Conservation (phyloP, 495 filamentous ascomycete genomes). For the Lasiosphaeria ovina region DNA sequence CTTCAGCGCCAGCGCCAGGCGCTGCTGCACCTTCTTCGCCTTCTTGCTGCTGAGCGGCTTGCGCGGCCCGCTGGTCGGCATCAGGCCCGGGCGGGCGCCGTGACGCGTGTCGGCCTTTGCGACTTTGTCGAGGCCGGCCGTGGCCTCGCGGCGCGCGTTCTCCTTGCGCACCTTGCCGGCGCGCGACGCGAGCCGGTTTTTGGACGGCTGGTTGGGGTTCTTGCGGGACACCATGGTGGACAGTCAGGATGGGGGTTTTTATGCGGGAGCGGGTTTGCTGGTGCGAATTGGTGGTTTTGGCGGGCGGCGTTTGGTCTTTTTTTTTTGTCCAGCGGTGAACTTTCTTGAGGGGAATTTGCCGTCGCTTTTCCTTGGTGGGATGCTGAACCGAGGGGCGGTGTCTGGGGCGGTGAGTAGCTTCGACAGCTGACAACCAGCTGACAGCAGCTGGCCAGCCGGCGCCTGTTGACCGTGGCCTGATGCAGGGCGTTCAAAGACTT, state of each 20-base stretch:
- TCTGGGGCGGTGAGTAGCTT: neutral
- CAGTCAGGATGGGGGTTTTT: neutral
- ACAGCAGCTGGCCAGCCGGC: too few species aligned
- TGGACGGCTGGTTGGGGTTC: conserved; percentile 47
- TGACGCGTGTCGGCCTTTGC: conserved; percentile 32
- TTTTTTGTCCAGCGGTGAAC: neutral
- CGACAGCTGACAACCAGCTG: too few species aligned
- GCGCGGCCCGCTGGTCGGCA: conserved; percentile 45
- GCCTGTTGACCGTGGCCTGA: too few species aligned
- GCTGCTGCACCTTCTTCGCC: conserved; percentile 43
- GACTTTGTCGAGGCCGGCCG: conserved; percentile 24
- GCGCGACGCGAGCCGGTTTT: conserved; percentile 39
- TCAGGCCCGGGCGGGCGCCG: conserved; percentile 39
- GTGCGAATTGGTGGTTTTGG: neutral
- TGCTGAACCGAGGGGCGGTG: neutral
- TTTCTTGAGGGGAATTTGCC: too few species aligned
- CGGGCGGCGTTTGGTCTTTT: neutral
- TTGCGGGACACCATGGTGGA: conserved; percentile 42
- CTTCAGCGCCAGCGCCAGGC: conserved; percentile 39
- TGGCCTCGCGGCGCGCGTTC: conserved; percentile 23
- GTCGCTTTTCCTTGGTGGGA: conserved; percentile 4
- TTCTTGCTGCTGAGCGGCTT: conserved; percentile 41
- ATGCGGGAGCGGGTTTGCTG: neutral
- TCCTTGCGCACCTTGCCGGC: conserved; percentile 31
- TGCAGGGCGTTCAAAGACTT: too few species aligned